Evolutionary conservation across 192 early-diverging fungal genomes (phyloP).

Genomic region (Gaertneriomyces semiglobifer): DNA sequence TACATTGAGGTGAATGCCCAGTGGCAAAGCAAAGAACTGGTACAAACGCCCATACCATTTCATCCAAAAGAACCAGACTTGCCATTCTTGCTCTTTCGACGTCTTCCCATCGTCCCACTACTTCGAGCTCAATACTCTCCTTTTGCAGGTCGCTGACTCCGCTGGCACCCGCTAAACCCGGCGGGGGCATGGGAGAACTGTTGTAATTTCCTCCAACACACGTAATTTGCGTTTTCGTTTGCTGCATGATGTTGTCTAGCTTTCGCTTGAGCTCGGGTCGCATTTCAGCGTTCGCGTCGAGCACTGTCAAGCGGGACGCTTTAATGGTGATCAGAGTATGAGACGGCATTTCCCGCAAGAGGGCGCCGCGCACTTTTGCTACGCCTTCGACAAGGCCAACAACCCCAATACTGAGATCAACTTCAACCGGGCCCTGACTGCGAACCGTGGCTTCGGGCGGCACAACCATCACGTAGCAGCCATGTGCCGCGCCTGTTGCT

Average conservation of each 20-base stretch:
- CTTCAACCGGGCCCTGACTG: constrained; percentile 27
- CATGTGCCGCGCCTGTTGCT: constrained; percentile 4
- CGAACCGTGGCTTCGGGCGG: constrained; percentile 25
- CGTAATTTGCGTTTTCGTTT: constrained; percentile 48
- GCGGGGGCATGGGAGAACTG: neutral
- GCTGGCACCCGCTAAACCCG: neutral
- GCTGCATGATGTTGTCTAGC: constrained; percentile 47
- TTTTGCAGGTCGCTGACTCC: neutral
- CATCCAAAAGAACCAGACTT: constrained; percentile 37
- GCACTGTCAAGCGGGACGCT: constrained; percentile 40
- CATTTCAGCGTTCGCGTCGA: constrained; percentile 51
- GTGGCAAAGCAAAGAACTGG: neutral
- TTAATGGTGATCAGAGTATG: constrained; percentile 44
- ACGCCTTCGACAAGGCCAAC: constrained; percentile 29
- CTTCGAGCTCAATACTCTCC: constrained; percentile 52
- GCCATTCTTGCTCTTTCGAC: constrained; percentile 49
- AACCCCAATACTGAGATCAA: constrained; percentile 27
- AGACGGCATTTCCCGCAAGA: constrained; percentile 35
- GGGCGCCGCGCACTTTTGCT: constrained; percentile 14
- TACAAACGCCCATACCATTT: constrained; percentile 30
- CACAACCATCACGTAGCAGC: constrained; percentile 16
- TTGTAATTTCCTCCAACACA: constrained; percentile 36
- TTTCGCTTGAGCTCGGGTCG: constrained; percentile 42
- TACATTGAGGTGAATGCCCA: constrained; percentile 9
- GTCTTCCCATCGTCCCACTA: constrained; percentile 45